These are phyloP conservation scores for Wickerhamiella azymoides DNA, from an alignment of 805 yeast genomes.

Conservation along the genomic window DNA sequence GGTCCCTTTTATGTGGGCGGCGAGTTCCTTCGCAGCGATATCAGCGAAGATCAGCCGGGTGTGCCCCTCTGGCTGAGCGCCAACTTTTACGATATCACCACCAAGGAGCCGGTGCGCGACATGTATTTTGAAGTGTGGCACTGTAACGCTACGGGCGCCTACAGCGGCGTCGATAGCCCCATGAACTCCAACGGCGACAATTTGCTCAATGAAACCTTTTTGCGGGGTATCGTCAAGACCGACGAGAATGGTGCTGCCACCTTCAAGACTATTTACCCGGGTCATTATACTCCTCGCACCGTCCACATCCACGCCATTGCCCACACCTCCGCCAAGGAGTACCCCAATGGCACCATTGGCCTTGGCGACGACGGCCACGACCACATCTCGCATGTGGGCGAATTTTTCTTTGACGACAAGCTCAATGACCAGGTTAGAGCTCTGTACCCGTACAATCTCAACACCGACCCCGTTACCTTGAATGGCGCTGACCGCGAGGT, in stretches of 20 bases:
- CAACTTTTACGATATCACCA: conserved; percentile 5
- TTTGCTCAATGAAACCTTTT: not conserved
- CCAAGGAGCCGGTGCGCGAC: not conserved
- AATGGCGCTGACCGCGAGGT: not conserved
- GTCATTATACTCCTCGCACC: not conserved
- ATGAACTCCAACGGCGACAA: conserved; percentile 3
- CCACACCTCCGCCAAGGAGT: not conserved
- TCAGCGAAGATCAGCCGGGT: not conserved
- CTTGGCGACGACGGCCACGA: not conserved
- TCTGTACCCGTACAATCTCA: not conserved
- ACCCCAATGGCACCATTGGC: conserved; percentile 1
- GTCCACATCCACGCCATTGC: not conserved
- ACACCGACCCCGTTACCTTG: not conserved
- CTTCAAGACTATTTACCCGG: conserved; percentile 3
- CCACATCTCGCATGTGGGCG: not conserved
- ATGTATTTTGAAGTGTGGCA: conserved; percentile 5
- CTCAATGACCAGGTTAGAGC: not conserved
- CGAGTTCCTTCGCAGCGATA: conserved; percentile 1
- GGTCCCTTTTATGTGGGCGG: conserved; percentile 4
- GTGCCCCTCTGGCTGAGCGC: conserved; percentile 2
- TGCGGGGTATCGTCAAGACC: conserved; percentile 2
- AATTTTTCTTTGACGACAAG: conserved; percentile 1
- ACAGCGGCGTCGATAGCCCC: conserved; percentile 1
- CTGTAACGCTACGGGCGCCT: conserved; percentile 2
- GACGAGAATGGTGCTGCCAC: conserved; percentile 6